These are phyloP conservation scores for Wickerhamiella pararugosa DNA, from an alignment of 1,139 yeast species.

Conservation along the genomic window DNA sequence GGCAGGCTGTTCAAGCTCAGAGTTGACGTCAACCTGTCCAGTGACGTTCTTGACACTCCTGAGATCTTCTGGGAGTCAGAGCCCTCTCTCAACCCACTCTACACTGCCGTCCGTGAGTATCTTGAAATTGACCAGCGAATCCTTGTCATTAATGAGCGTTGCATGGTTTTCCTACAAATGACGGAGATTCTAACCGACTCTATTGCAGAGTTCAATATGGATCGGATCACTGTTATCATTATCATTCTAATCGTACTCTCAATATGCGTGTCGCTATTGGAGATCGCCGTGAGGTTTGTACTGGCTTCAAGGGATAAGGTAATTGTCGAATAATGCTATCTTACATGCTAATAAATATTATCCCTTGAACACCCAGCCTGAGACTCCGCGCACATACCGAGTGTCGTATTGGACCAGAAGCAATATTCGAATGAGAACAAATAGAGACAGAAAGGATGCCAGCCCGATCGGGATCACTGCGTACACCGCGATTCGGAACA, in stretches of 20 bases:
- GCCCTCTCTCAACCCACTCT: slow-evolving; percentile 86
- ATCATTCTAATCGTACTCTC: slow-evolving; percentile 70
- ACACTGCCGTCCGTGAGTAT: slow-evolving; percentile 79
- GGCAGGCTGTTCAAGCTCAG: slow-evolving; percentile 80
- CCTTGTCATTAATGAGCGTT: slow-evolving; percentile 80
- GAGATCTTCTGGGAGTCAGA: slow-evolving; percentile 94
- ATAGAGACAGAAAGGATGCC: slow-evolving; percentile 87
- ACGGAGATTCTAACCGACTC: slow-evolving; percentile 89
- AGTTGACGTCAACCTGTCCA: slow-evolving; percentile 83
- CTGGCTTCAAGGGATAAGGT: slow-evolving; percentile 17
- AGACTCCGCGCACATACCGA: neutral
- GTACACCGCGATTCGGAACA: slow-evolving; percentile 80
- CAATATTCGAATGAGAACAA: slow-evolving; percentile 59
- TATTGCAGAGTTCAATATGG: slow-evolving; percentile 83
- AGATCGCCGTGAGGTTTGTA: slow-evolving; percentile 44
- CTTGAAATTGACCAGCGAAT: slow-evolving; percentile 90
- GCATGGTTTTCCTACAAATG: slow-evolving; percentile 85
- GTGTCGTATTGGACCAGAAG: slow-evolving; percentile 37
- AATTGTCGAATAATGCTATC: neutral
- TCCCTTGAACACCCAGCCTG: neutral
- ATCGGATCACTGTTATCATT: slow-evolving; percentile 81
- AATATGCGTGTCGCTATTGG: slow-evolving; percentile 50
- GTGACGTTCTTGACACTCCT: slow-evolving; percentile 87
- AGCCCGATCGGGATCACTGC: slow-evolving; percentile 96
- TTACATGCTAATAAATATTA: neutral